Conservation (phyloP, 352 stramenopile genomes). For the Globisporangium yorkense region DNA sequence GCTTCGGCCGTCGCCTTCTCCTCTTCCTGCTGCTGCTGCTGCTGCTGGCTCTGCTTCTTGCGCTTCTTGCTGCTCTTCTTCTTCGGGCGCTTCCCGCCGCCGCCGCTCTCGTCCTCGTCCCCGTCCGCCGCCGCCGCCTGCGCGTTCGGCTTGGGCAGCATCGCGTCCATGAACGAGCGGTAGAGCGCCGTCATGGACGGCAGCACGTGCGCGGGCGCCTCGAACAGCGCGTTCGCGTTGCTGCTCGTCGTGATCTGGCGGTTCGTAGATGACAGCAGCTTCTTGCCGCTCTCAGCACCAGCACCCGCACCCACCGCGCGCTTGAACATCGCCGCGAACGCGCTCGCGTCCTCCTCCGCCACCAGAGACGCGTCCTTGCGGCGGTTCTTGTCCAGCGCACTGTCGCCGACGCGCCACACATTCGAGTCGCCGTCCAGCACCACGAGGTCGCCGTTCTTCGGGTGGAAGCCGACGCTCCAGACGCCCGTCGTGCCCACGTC, state of each 20-base stretch:
- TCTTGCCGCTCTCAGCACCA: constrained; percentile 11
- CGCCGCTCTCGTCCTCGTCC: constrained; percentile 2
- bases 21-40: constrained; percentile 12
- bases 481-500: constrained; percentile 20
- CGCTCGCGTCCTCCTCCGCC: constrained; percentile 30
- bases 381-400: constrained; percentile 24
- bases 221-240: constrained; percentile 45
- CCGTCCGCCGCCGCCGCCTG: constrained; percentile 8
- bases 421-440: constrained; percentile 48
- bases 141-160: constrained; percentile 60
- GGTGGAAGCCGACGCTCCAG: constrained; percentile 59
- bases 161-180: constrained; percentile 84
- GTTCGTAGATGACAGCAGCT: constrained; percentile 9
- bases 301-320: constrained; percentile 11
- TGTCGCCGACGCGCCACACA: constrained; percentile 55
- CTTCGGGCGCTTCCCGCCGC: constrained; percentile 17
- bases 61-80: constrained; percentile 65
- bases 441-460: constrained; percentile 49
- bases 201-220: constrained; percentile 74
- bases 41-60: constrained; percentile 29
- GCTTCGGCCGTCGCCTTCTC: constrained; percentile 17
- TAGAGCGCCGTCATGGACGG: constrained; percentile 82
- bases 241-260: constrained; percentile 11
- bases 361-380: constrained; percentile 28
- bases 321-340: constrained; percentile 41